Evolutionary conservation across 148 eudicot species (phyloP).

Genomic region (Nepenthes mirabilis): DNA sequence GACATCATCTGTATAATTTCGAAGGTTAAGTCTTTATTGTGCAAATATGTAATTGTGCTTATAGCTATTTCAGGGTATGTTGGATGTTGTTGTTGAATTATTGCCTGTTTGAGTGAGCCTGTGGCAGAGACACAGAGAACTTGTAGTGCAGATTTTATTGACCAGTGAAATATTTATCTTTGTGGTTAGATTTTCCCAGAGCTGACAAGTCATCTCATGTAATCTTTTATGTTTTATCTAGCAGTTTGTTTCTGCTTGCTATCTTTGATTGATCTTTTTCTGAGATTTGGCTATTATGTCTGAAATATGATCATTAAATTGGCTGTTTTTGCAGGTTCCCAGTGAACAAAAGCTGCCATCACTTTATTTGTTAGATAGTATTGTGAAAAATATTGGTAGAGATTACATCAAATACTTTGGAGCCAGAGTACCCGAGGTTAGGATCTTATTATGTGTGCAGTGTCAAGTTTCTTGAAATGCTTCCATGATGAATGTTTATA

Average conservation of each 20-base stretch:
- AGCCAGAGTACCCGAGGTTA: constrained; percentile 84
- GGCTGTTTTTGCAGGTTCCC: constrained; percentile 67
- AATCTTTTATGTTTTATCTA: neutral
- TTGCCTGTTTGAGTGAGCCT: neutral
- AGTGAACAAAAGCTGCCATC: constrained; percentile 94
- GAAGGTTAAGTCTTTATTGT: neutral
- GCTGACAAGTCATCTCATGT: too few relatives aligned
- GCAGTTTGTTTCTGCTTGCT: neutral
- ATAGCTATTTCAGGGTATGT: neutral
- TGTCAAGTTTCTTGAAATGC: neutral
- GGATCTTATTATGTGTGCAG: constrained; percentile 9
- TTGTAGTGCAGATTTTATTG: too few relatives aligned
- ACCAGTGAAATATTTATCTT: too few relatives aligned
- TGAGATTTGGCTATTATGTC: constrained; percentile 4
- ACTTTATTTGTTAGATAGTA: constrained; percentile 91
- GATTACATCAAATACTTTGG: constrained; percentile 90
- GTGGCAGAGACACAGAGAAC: too few relatives aligned
- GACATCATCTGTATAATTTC: too few relatives aligned
- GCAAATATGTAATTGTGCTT: neutral
- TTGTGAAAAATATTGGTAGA: constrained; percentile 95
- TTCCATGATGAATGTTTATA: constrained; percentile 1
- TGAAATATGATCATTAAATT: constrained; percentile 1
- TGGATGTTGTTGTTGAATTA: neutral
- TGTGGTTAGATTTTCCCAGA: too few relatives aligned
- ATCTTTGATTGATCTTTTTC: neutral